Evolutionary conservation across 306 rosid species (phyloP), one percentile per base, ranked within the genome.

Genomic region (Lathyrus sativus): DNA sequence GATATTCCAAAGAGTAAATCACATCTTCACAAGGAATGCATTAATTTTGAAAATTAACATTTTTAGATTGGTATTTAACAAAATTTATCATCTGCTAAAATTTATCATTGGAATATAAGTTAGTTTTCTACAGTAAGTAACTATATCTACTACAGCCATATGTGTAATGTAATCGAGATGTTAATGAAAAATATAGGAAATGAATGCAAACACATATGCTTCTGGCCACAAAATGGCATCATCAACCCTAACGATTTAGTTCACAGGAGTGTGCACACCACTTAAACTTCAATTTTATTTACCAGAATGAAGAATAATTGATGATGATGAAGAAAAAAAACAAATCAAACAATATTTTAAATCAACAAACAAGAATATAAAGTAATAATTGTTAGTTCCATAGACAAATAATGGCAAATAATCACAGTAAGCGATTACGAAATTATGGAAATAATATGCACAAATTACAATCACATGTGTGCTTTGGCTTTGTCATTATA

Each of bases 401-500:
- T 33, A 26, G 60, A 57, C 51, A 61, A 59, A 42, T 54, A 43
- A 19, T 17, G 67, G 28, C 38, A 59, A 72, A 53, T 11, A 18
- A 60, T 51, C 61, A 48, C 7, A 14, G 13, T 37, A 60, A 50
- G 46, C 17, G 22, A 73, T 43, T 43, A 53, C 61, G 22, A 33
- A 73, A 53, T 54, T 41, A 41, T 11, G 14, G 61, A 44, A 69
- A 68, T 53, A 43, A 44, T 61, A 28, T 67, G 71, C 64, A 45
- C 39, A 44, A 53, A 53, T 62, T 73, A 45, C 69, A 41, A 59
- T 26, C 29, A 67, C 19, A 44, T 26, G 71, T 44, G 41, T 49
- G 69, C 65, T 39, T 39, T n/a, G 9, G 58, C 75, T 63, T 58
- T 57, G 57, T 28, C 79, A 65, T 71, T 37, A 50, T 57, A 70